A percentile compares a stretch with the other conserved stretches of the same genome.
phyloP scores from a whole-genome alignment of 129 eudicot species.

The Chrysanthemum lavandulifolium region DNA sequence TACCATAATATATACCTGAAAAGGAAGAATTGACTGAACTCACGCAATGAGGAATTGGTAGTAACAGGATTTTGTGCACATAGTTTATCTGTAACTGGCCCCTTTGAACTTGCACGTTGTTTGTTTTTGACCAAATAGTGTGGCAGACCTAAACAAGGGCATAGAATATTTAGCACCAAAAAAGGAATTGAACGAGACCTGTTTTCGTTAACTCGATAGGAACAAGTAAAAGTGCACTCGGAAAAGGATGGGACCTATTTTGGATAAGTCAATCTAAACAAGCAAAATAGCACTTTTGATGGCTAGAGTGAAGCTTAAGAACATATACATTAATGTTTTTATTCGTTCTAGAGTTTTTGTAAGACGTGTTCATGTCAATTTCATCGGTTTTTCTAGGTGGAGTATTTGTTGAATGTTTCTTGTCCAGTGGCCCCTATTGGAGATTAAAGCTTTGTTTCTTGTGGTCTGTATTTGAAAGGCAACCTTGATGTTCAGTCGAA shows the following conservation, averaged over 20 bases:
- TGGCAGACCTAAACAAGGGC: constrained; percentile 17
- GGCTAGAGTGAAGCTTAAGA: constrained; percentile 2
- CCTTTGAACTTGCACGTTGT: constrained; percentile 8
- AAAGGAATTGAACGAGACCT: neutral
- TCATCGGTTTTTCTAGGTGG: constrained; percentile 6
- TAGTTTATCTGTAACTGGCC: neutral
- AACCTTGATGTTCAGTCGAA: neutral
- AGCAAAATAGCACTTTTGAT: constrained; percentile 17
- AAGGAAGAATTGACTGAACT: constrained; percentile 14
- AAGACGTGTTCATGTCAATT: neutral
- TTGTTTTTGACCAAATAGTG: constrained; percentile 1
- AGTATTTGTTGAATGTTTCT: constrained; percentile 8
- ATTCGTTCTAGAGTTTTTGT: neutral
- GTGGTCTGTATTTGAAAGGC: constrained; percentile 17
- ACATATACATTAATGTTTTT: neutral
- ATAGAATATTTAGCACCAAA: constrained; percentile 17
- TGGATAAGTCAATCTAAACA: constrained; percentile 11
- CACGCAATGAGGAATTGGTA: constrained; percentile 7
- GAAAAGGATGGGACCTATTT: constrained; percentile 11
- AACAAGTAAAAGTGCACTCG: constrained; percentile 2
- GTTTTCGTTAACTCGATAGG: neutral
- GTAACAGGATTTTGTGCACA: constrained; percentile 25
- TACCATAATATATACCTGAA: constrained; percentile 24
- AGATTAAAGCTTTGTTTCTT: constrained; percentile 10
- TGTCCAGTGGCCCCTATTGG: constrained; percentile 11